A percentile compares a stretch with the other conserved stretches of the same genome.
Conservation (phyloP, 352 stramenopile species). For the Globisporangium middletonii region DNA sequence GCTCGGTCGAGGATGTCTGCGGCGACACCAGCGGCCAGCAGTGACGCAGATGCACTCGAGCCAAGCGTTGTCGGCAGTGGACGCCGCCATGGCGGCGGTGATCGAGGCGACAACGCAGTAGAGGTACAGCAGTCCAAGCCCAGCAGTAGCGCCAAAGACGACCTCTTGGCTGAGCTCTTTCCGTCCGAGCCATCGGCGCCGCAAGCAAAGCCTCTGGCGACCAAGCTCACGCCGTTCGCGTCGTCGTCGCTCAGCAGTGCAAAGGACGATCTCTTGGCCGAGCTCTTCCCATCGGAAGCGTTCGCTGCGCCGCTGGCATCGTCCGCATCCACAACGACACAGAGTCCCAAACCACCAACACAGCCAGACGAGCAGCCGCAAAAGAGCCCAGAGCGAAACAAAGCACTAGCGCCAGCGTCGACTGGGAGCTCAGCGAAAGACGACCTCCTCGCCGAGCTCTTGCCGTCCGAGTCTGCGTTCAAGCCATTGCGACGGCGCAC, state of each 20-base stretch:
- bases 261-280: slow-evolving; percentile 10
- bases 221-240: not conserved
- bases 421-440: not conserved
- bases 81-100: not conserved
- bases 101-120: not conserved
- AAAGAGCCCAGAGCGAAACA: not conserved
- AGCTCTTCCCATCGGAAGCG: slow-evolving; percentile 1
- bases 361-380: not conserved
- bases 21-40: too few species aligned
- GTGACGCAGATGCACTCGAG: too few species aligned
- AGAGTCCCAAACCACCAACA: not conserved
- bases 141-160: slow-evolving; percentile 22
- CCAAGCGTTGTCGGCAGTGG: not conserved
- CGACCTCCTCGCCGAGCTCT: slow-evolving; percentile 10
- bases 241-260: not conserved
- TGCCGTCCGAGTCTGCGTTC: slow-evolving; percentile 3
- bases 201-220: not conserved
- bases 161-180: slow-evolving; percentile 35
- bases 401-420: not conserved
- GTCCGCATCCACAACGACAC: not conserved
- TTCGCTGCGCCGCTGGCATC: not conserved
- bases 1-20: not conserved
- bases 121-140: slow-evolving; percentile 2
- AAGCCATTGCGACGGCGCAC: not conserved
- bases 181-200: slow-evolving; percentile 8